Evolutionary conservation across 2,329 filamentous ascomycete species (phyloP).

Genomic region (Ophiostoma sp.): DNA sequence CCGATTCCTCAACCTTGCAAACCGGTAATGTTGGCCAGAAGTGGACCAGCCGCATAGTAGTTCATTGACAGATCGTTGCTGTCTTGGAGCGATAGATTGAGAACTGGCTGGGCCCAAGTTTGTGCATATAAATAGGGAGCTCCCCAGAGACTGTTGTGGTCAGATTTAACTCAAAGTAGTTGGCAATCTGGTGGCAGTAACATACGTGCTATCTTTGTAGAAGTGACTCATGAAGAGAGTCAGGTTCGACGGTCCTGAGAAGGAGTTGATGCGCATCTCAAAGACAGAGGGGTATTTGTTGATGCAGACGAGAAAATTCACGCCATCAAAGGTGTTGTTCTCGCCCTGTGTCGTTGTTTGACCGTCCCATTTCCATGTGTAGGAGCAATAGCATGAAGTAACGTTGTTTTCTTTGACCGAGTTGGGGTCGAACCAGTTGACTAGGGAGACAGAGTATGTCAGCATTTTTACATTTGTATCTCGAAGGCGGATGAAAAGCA

Average conservation of each 20-base stretch:
- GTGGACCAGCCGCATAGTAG: constrained; percentile 12
- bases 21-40: constrained; percentile 27
- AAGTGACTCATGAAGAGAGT: background rate
- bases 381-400: background rate
- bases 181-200: background rate
- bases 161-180: no score
- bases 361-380: background rate
- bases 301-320: background rate
- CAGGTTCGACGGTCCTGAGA: background rate
- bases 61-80: constrained; percentile 15
- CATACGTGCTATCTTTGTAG: background rate
- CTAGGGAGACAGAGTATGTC: background rate
- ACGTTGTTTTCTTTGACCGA: background rate
- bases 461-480: background rate
- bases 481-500: no score
- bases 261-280: background rate
- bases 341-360: background rate
- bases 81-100: constrained; percentile 17
- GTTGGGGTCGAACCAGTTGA: constrained; percentile 3
- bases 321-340: background rate
- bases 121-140: constrained; percentile 25
- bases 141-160: background rate
- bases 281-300: background rate
- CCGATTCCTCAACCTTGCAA: constrained; percentile 14
- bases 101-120: constrained; percentile 25